A percentile compares a stretch with the other conserved stretches of the same genome.
Conservation (phyloP, 371 early-diverging fungal genomes). For the Nematocida sp. region DNA sequence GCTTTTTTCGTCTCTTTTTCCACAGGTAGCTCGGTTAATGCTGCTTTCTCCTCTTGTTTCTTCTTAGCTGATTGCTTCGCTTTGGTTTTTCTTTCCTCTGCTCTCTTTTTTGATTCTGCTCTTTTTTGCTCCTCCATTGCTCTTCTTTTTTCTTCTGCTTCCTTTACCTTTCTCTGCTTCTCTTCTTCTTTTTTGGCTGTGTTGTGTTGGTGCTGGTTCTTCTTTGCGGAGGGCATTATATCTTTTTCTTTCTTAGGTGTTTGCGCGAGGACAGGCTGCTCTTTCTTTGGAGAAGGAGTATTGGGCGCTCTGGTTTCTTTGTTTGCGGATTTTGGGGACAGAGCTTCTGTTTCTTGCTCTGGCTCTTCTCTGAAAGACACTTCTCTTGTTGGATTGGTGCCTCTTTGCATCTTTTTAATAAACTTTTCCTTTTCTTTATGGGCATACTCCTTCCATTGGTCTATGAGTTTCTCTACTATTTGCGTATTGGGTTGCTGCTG, state of each 20-base stretch:
- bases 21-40: neutral
- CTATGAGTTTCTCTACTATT: neutral
- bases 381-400: neutral
- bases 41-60: neutral
- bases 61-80: neutral
- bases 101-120: neutral
- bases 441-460: neutral
- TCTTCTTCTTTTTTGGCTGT: neutral
- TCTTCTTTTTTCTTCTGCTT: conserved; percentile 2
- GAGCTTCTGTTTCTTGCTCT: too few relatives aligned
- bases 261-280: neutral
- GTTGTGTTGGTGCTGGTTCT: neutral
- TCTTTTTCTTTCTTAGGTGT: neutral
- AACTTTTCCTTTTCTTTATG: neutral
- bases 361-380: neutral
- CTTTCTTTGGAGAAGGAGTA: neutral
- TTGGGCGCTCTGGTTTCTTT: neutral
- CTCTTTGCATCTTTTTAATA: conserved; percentile 4
- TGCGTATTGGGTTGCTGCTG: too few relatives aligned
- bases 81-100: neutral
- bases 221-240: neutral
- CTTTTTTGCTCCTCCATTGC: neutral
- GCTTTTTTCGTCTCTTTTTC: neutral
- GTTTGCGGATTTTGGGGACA: neutral
- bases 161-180: neutral